Evolutionary conservation across 1,139 yeast species (phyloP).

Genomic region (Wickerhamomyces sp.): DNA sequence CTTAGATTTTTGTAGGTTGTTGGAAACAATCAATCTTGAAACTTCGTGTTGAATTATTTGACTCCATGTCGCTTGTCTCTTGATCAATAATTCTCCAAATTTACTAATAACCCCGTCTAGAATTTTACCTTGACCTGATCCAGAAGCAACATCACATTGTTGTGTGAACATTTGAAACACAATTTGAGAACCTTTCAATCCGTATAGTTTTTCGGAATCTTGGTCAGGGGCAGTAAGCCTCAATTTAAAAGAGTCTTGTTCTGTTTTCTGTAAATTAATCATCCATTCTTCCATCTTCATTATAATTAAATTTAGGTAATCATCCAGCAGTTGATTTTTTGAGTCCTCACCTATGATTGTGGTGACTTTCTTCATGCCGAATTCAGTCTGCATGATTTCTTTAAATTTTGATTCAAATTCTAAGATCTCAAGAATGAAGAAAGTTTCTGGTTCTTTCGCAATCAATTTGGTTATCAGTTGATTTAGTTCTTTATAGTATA

Average conservation of each 20-base stretch:
- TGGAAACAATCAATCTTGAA: conserved; percentile 39
- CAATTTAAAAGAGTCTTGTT: conserved; percentile 53
- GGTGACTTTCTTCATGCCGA: conserved; percentile 37
- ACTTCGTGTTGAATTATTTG: conserved; percentile 58
- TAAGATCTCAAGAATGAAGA: conserved; percentile 56
- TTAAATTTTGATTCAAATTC: conserved; percentile 73
- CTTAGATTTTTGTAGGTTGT: conserved; percentile 22
- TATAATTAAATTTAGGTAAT: conserved; percentile 66
- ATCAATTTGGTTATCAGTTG: conserved; percentile 57
- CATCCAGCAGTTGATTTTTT: conserved; percentile 57
- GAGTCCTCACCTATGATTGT: conserved; percentile 70
- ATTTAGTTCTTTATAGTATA: conserved; percentile 68
- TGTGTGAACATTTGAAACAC: conserved; percentile 83
- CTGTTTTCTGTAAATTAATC: conserved; percentile 57
- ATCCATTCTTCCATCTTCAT: conserved; percentile 83
- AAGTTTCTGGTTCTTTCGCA: conserved; percentile 70
- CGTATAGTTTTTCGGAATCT: conserved; percentile 59
- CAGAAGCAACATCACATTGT: conserved; percentile 91
- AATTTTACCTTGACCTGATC: conserved; percentile 78
- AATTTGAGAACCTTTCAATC: conserved; percentile 66
- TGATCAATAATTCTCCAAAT: conserved; percentile 58
- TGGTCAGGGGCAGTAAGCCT: conserved; percentile 71
- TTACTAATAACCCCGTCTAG: conserved; percentile 78
- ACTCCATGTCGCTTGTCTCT: conserved; percentile 61
- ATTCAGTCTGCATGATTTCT: conserved; percentile 42